Conservation (phyloP, 2,329 filamentous ascomycete species). For the Coniochaeta sp. region DNA sequence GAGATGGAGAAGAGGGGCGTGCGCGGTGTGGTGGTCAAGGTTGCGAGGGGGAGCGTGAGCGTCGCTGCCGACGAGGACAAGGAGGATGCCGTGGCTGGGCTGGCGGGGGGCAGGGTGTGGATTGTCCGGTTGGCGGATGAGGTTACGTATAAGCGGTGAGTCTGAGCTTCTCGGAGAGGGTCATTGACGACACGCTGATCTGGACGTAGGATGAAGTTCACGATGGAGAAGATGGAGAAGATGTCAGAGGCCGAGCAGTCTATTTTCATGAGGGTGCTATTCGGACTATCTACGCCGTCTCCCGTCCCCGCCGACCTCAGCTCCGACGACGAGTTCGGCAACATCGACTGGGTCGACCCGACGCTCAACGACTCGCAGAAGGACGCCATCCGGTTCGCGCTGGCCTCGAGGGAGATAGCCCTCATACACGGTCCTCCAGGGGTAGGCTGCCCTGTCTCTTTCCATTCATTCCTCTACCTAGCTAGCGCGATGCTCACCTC, state of each 20-base stretch:
- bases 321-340: constrained; percentile 32
- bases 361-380: constrained; percentile 60
- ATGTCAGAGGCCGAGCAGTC: constrained; percentile 53
- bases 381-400: constrained; percentile 69
- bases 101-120: constrained; percentile 50
- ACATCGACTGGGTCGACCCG: constrained; percentile 53
- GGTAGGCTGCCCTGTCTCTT: constrained; percentile 28
- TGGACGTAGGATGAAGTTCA: constrained; percentile 48
- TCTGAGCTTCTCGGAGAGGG: neutral
- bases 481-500: neutral
- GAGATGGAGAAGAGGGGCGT: constrained; percentile 63
- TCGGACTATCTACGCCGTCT: constrained; percentile 49
- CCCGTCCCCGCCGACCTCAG: constrained; percentile 34
- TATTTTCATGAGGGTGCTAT: constrained; percentile 53
- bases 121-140: constrained; percentile 62
- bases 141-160: constrained; percentile 53
- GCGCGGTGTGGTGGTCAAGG: constrained; percentile 63
- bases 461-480: too few relatives aligned
- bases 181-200: neutral
- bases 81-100: constrained; percentile 28
- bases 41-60: constrained; percentile 49
- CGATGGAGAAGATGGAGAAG: constrained; percentile 52
- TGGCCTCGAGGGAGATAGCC: constrained; percentile 74
- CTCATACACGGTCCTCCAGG: constrained; percentile 93
- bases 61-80: constrained; percentile 63